Base-by-base conservation (phyloP, 2,329 filamentous ascomycete genomes). In the Stemphylium beticola region DNA sequence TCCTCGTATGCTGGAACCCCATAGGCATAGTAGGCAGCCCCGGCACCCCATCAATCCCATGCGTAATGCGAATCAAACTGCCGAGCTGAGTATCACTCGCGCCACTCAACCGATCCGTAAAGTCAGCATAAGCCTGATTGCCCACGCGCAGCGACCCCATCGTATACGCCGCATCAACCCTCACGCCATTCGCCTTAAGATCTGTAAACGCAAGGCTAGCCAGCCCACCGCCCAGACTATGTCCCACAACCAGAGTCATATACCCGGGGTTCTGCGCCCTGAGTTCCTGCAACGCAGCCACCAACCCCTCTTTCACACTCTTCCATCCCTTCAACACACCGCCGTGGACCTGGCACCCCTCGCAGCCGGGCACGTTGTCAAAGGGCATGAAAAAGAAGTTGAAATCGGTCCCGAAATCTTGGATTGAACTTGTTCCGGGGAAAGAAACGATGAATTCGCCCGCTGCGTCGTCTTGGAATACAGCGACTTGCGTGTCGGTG, bases 191-290 rank as follows among this genome's bases (percentile, higher is more conserved):
- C n/a, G 58, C 41, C 36, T 57, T 54, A 10, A 62, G 33, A 12
- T 62, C 60, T 0, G 58, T 61, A 26, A 55, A 62, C 1, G 80
- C 87, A 8, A 91, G 70, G 7, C 83, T 85, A 44, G 82, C 85
- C 3, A 90, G 76, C 9, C 86, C 86, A 26, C 78, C 88, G 48
- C 88, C 88, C 2, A 91, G 82, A 14, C 85, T 88, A 78, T 90
- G 87, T 38, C 88, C 88, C 0, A 85, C 85, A 32, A 81, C 70
- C 33, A 87, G 67, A 66, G 87, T 70, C 34, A 67, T 67, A 75
- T 82, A 87, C 37, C 57, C 59, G 1, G 85, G 83, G 72, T 86
- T 71, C 18, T 75, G 67, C 2, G 66, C 61, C 37, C 66, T 70
- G 8, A 83, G 82, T 1, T 71, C 53, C 6, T 71, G 57, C 18